Evolutionary conservation across 1,284 basidiomycete genomes (phyloP), one percentile per base, ranked within the genome.

Genomic region (Cutaneotrichosporon cavernicola): DNA sequence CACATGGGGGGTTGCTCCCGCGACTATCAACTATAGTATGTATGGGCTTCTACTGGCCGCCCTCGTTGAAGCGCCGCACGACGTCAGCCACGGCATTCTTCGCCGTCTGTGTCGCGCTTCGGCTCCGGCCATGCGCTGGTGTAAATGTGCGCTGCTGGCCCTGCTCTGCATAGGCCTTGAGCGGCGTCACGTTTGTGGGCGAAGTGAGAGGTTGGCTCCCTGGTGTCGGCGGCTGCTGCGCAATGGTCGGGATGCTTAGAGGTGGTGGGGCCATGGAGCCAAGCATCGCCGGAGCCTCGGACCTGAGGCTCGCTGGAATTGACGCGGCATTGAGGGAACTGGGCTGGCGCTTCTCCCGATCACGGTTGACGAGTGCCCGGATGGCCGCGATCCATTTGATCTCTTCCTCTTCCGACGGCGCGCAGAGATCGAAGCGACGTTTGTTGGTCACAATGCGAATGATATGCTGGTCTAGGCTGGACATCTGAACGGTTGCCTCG

Each of bases 391-490:
- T 83, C 97, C 97, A 99, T 78, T 91, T 91, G 80, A 99, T 97
- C 82, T 99, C 97, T 72, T 99, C 96, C 72, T 98, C 97, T 80
- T 99, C 97, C 63, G 86, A 90, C 4, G 97, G 96, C 11, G 96
- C 97, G 73, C 94, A 97, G 22, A 98, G 84, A 64, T 97, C 81
- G 67, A 92, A 85, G 26, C 90, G 89, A 62, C 93, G 86, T 80
- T 96, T 95, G 64, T 93, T 94, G 36, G 94, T 98, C 71, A 99
- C 90, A 66, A 99, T 90, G 82, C 97, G 93, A 87, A 99, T 97
- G 59, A 90, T 91, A 76, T 89, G 84, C 52, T 82, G 80, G 32
- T 79, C 67, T 22, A 49, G 40, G 18, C 34, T 21, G 21, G 31
- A 7, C 13, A n/a, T 6, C 30, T 30, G 46, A 9, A 43, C 18